Evolutionary conservation across 768 basidiomycete genomes (phyloP).

Genomic region (Calocybe cyanea): DNA sequence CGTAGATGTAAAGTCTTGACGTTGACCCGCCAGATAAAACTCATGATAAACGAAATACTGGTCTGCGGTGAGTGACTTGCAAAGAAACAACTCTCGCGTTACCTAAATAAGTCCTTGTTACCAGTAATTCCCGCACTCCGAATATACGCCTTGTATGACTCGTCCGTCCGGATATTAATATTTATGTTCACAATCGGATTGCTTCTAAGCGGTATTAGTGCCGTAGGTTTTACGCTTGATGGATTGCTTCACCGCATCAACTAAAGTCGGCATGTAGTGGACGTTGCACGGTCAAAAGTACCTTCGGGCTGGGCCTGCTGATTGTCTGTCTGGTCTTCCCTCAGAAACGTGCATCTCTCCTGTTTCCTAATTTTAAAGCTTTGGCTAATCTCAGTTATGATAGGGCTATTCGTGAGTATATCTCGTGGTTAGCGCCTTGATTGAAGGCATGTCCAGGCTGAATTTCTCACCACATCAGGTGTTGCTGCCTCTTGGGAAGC

Average conservation of each 20-base stretch:
- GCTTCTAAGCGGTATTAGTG: slow-evolving; percentile 26
- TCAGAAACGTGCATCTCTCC: slow-evolving; percentile 24
- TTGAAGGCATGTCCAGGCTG: no score
- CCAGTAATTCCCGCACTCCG: slow-evolving; percentile 43
- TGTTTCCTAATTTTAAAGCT: not conserved
- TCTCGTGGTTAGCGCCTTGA: not conserved
- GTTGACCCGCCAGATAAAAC: no score
- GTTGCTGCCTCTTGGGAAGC: slow-evolving; percentile 46
- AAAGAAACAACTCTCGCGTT: no score
- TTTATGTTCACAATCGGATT: slow-evolving; percentile 29
- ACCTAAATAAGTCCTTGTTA: no score
- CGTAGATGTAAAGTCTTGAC: no score
- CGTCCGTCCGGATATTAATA: slow-evolving; percentile 33
- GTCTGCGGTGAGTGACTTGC: no score
- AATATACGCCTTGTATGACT: slow-evolving; percentile 46
- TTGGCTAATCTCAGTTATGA: not conserved
- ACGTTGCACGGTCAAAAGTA: slow-evolving; percentile 36
- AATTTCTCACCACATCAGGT: slow-evolving; percentile 15
- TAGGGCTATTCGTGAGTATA: slow-evolving; percentile 17
- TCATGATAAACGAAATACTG: no score
- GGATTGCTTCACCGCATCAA: not conserved
- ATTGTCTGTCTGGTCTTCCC: slow-evolving; percentile 32
- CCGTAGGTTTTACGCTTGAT: slow-evolving; percentile 26
- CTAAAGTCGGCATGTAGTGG: slow-evolving; percentile 28
- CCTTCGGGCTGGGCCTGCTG: slow-evolving; percentile 14